Base-by-base conservation (phyloP, 768 basidiomycete species). In the Hygrophoropsis aurantiaca region DNA sequence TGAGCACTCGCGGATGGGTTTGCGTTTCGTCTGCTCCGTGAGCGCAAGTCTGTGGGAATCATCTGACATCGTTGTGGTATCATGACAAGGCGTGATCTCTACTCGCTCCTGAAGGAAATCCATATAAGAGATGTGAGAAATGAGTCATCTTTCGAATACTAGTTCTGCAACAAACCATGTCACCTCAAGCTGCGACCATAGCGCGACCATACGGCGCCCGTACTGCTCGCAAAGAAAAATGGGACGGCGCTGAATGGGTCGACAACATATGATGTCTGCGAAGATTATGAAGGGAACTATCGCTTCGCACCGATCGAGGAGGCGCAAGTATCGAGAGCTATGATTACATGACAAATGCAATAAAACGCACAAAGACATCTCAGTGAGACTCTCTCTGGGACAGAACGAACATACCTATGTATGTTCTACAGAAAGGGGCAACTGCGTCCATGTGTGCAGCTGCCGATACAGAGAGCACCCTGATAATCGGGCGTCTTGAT, bases 301-400 rank as follows among this genome's bases (percentile, higher is more conserved):
- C 74, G 73, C 25, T 87, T 86, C 49, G 85, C 85, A 2, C 85
- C 85, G 3, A 85, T 87, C 47, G 75, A 84, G 56, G 87, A 89
- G 67, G 82, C 85, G 7, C 79, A 87, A 52, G 86, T 89, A 3
- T 81, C 85, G 8, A 72, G 86, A 35, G 85, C 85, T 38, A 88
- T 87, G 85, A 86, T 85, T 56, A 84, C 80, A 65, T 68, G 85
- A 81, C 82, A n/a, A 46, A 19, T 50, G 15, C 11, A 19, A 19
- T 13, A 30, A 30, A 30, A 18, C 19, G 16, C 38, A n/a, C 8
- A 33, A 18, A 11, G 7, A 33, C 20, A 11, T 52, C 18, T 21
- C 11, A 11, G 15, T n/a, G n/a, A n/a, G n/a, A n/a, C n/a, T n/a
- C n/a, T n/a, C n/a, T n/a, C n/a, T n/a, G n/a, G n/a, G n/a, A n/a